Evolutionary conservation across 768 basidiomycete genomes (phyloP).

Genomic region (Cystofilobasidium macerans): DNA sequence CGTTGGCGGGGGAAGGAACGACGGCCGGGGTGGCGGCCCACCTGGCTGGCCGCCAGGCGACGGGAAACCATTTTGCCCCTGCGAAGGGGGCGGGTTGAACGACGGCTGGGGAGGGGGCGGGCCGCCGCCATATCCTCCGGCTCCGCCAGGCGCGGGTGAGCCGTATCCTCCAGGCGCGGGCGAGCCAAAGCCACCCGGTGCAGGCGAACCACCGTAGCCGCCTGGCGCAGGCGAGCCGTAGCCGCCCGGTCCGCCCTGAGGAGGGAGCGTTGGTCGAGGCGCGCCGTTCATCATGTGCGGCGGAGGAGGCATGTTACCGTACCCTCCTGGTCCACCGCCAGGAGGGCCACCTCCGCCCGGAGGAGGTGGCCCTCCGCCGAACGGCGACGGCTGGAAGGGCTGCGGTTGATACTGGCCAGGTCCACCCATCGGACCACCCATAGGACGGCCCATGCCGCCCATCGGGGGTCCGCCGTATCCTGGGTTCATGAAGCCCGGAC

Average conservation of each 20-base stretch:
- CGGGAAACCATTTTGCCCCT: background rate
- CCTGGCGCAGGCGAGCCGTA: background rate
- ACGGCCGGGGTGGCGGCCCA: background rate
- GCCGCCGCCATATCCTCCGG: too few relatives aligned
- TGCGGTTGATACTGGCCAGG: background rate
- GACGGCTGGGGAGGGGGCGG: background rate
- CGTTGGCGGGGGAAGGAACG: background rate
- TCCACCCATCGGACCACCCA: background rate
- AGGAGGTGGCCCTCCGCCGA: background rate
- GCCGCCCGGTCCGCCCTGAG: background rate
- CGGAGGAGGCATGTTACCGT: background rate
- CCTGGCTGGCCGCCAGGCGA: background rate
- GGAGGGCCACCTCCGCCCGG: background rate
- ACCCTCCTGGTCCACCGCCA: constrained; percentile 4
- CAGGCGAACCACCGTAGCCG: background rate
- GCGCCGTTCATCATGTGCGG: background rate
- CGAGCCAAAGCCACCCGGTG: too few relatives aligned
- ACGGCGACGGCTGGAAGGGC: background rate
- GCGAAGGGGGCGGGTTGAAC: background rate
- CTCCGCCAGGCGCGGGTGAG: too few relatives aligned
- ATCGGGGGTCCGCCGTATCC: constrained; percentile 8
- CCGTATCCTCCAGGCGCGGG: too few relatives aligned
- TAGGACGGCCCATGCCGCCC: background rate
- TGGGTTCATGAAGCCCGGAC: constrained; percentile 15
- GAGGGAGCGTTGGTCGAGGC: background rate